Evolutionary conservation across 768 basidiomycete genomes (phyloP), one percentile per base, ranked within the genome.

Genomic region (Suillus lakei): DNA sequence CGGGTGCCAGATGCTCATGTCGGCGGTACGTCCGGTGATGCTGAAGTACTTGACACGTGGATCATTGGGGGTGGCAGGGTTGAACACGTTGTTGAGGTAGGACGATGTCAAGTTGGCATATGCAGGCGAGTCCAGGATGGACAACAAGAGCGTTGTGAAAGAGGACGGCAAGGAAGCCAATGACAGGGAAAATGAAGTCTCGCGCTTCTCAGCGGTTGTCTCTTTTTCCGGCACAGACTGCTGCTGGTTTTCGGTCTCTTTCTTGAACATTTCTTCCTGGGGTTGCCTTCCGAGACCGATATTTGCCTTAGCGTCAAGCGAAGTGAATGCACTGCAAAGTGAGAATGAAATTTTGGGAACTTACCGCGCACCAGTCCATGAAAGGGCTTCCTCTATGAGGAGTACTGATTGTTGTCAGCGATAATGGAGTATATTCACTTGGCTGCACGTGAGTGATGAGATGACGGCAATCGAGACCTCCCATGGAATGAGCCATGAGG

Each of bases 311-410:
- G 69, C 53, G 54, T 65, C 60, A 46, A 60, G 75, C 30, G 26
- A 63, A 59, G 39, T 41, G 39, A 59, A 63, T 41, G 21, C 55
- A 56, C 15, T 69, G 55, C 26, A 41, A 41, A 41, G 18, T 1
- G 3, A 65, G 56, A 63, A 63, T 66, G 43, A 59, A 32, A 65
- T 0, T 58, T 61, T 43, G 34, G 46, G 55, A 39, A 84, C 91
- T 72, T 72, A 93, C 93, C 58, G 88, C 84, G 80, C 97, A 99
- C 98, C 98, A 99, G 75, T 98, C 95, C 98, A 99, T 99, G 78
- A 99, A 99, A 1, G 97, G 96, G 70, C 93, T 95, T 39, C 98
- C 97, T 21, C 95, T 86, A 75, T 99, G 98, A 18, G 98, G 98
- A 0, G 98, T 99, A 30, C 90, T 89, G 68, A 99, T 86, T 26